Base-by-base conservation (phyloP, 2,329 filamentous ascomycete genomes). In the Metarhizium robertsii region DNA sequence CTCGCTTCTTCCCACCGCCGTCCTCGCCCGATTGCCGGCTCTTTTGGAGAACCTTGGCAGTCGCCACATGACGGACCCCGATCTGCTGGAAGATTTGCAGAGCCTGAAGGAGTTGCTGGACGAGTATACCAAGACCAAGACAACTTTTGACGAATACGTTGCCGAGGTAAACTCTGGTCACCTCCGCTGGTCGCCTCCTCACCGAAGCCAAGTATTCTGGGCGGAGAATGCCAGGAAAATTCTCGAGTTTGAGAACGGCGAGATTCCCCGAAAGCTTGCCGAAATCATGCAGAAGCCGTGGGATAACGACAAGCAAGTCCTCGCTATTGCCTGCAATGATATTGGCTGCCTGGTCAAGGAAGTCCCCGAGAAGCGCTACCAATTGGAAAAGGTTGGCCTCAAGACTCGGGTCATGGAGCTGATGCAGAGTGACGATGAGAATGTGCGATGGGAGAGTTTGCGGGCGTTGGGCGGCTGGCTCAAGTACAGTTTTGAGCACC, bases 261-360 rank as follows among this genome's bases (percentile, higher is more conserved):
- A 85, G 61, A 78, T 96, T 53, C 83, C 88, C 43, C 85, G 85
- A 66, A 88, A 90, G 74, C 77, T 96, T 55, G 88, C 87, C n/a
- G 88, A 91, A 63, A 95, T 96, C 59, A 79, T 96, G 74, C 78
- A 71, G 64, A 79, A 83, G 68, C 83, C 69, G 75, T 95, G 81
- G 83, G 81, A 77, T 80, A 90, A 86, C 57, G 89, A 94, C 65
- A 90, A 88, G 68, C 88, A 94, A 66, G 92, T 96, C 25, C 76
- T 96, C 60, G 92, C 92, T 2, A 92, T 96, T 72, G 92, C 88
- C 20, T 95, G 91, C 73, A 96, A 95, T 68, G 92, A 96, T 67
- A 83, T 96, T 20, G 91, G 90, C n/a, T 86, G 79, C 59, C 74
- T 96, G 58, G 91, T 96, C 51, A 92, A 89, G 71, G 89, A 95